Percentiles rank a stretch among this genome's conserved stretches.
Conservation (phyloP, 306 rosid species). For the Geum urbanum region DNA sequence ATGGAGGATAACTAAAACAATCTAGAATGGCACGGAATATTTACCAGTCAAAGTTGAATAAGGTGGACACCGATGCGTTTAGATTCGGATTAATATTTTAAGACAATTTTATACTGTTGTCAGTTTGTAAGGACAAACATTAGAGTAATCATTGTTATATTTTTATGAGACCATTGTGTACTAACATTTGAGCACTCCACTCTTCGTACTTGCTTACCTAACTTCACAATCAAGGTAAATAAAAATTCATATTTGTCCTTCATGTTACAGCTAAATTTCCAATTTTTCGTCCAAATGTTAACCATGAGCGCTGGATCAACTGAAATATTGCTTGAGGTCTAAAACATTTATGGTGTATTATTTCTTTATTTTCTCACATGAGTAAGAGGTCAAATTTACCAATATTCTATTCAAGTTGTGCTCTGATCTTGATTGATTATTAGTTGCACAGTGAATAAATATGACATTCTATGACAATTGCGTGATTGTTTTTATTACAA, state of each 20-base stretch:
- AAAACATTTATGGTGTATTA: no score
- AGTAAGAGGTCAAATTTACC: no score
- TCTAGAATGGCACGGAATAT: constrained; percentile 54
- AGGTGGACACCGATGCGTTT: constrained; percentile 34
- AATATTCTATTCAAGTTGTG: no score
- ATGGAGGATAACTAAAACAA: constrained; percentile 34
- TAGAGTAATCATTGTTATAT: constrained; percentile 21
- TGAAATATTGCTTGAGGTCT: no score
- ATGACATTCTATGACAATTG: no score
- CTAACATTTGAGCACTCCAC: constrained; percentile 24
- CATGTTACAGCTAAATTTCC: background rate
- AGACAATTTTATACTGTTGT: constrained; percentile 35
- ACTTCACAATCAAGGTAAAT: constrained; percentile 24
- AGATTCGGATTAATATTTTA: constrained; percentile 37
- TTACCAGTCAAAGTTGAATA: constrained; percentile 54
- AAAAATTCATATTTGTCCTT: constrained; percentile 23
- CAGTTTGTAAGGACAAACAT: constrained; percentile 33
- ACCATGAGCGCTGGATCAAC: background rate
- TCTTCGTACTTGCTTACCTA: constrained; percentile 15
- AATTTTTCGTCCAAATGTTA: background rate
- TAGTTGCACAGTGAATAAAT: no score
- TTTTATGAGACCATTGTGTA: constrained; percentile 28
- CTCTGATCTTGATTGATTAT: no score
- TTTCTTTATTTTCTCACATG: no score
- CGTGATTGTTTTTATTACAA: no score